These are phyloP conservation scores for Prunus mume DNA, from an alignment of 306 rosid species.

Conservation along the genomic window DNA sequence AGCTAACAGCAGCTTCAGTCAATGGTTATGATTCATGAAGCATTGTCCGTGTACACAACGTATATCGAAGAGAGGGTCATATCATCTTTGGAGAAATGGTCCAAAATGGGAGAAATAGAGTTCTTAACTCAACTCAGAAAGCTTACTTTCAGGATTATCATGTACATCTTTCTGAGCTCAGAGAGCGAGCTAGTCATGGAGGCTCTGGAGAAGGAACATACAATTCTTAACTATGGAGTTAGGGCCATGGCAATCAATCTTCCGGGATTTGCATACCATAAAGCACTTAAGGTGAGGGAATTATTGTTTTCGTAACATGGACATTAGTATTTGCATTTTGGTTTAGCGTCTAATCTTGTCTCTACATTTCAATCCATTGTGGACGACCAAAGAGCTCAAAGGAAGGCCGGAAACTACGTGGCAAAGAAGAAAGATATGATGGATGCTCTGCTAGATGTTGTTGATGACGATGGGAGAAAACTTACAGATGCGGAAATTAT, in stretches of 20 bases:
- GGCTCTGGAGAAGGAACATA: slow-evolving; percentile 74
- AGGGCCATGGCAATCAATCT: slow-evolving; percentile 82
- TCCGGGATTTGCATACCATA: slow-evolving; percentile 90
- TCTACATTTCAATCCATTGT: slow-evolving; percentile 61
- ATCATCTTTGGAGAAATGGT: slow-evolving; percentile 69
- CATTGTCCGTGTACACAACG: slow-evolving; percentile 50
- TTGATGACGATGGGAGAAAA: slow-evolving; percentile 73
- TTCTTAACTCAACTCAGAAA: slow-evolving; percentile 59
- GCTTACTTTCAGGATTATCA: slow-evolving; percentile 78
- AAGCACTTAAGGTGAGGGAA: slow-evolving; percentile 60
- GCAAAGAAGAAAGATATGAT: slow-evolving; percentile 64
- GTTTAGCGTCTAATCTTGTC: slow-evolving; percentile 38
- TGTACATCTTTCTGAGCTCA: slow-evolving; percentile 77
- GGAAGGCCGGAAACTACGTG: slow-evolving; percentile 7
- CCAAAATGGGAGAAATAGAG: slow-evolving; percentile 61
- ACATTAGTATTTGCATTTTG: neutral
- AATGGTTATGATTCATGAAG: slow-evolving; percentile 83
- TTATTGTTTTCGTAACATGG: neutral
- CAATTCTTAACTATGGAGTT: slow-evolving; percentile 67
- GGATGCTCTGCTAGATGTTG: slow-evolving; percentile 75
- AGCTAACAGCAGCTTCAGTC: slow-evolving; percentile 71
- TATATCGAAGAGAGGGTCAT: slow-evolving; percentile 57
- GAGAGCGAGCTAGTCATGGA: slow-evolving; percentile 66
- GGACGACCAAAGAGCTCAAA: slow-evolving; percentile 45
- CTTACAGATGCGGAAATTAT: slow-evolving; percentile 64